Base-by-base conservation (phyloP, 805 yeast species). In the Cyberlindnera mycetangii region DNA sequence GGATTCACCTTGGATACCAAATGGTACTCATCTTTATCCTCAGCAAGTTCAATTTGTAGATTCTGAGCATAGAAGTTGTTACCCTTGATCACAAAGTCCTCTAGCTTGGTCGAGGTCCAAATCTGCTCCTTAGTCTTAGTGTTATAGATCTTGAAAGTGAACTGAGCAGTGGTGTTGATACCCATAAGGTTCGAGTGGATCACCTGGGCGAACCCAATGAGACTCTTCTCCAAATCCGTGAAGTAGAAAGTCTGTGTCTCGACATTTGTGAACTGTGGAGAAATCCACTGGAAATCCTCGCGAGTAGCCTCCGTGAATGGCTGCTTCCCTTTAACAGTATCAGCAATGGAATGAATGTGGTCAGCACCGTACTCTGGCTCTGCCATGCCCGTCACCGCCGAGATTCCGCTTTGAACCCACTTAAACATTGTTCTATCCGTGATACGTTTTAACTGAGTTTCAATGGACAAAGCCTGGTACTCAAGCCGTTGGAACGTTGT, bases 311-410 rank as follows among this genome's bases (percentile, higher is more conserved):
- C 73, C 22, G 81, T 72, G 57, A 69, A 86, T 1, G 86, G 76
- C 53, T 81, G 79, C 32, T 74, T 72, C 25, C 70, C 77, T 33
- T 68, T 70, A 37, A 83, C 79, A 36, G 79, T 63, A 30, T 77
- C 78, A 33, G 85, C 78, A 46, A 90, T 80, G n/a, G 97, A 78
- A 59, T 85, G 92, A 54, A 93, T 87, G 32, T 95, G 95, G 40
- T 85, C 96, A 32, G 84, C 76, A 42, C 99, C 99, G 59, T 93
- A 93, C 61, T 85, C 96, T 20, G 99, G 99, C 66, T 93, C 99
- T 2, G 96, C 97, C 11, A 95, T 79, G 44, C 99, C 99, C 6
- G 97, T 92, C 37, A 89, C 93, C 6, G 95, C 93, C n/a, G 97
- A 87, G 42, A 86, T 73, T 54, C 89, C 78, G 50, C 89, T 83